Evolutionary conservation across 768 basidiomycete genomes (phyloP), one percentile per base, ranked within the genome.

Genomic region (Pisolithus orientalis): DNA sequence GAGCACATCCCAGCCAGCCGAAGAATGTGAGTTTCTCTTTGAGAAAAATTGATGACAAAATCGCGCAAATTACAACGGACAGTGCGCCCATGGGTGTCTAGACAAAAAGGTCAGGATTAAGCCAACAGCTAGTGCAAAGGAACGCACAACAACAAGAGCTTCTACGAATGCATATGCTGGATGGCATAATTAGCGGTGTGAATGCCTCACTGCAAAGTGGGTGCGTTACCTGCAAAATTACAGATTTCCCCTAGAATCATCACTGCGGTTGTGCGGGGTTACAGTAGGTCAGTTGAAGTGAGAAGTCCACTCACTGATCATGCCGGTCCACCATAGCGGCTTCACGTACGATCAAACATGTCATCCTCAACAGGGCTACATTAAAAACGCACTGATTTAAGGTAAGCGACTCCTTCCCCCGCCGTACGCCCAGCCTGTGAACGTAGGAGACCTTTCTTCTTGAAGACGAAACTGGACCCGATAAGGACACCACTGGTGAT

Each of bases 21-120:
- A 99, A 98, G 70, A 97, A 91, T 34, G 85, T 89, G 42, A 99
- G 80, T 50, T 77, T 90, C 68, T 97, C 95, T 45, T 94, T 84
- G 61, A 99, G 85, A 73, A 98, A 90, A 57, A 95, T 75, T 29
- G 91, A 94, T 6, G 94, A 94, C 16, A 97, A 73, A 32, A 95
- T 87, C 47, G 94, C 94, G 67, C 86, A 95, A 57, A 98, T 77
- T 58, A 99, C 96, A 59, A 99, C 96, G 17, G 93, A 94, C 50
- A 99, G 80, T 7, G 95, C 94, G 39, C 95, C 95, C 60, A 99
- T 80, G 3, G 95, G 96, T 38, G 95, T 98, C 84, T 51, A 43
- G 8, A 40, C 16, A 40, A 9, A 14, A 6, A 39, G 4, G 50
- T 62, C 31, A 56, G 54, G 21, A 39, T 25, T 27, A 44, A 34